Base-by-base conservation (phyloP, 106 monocot species). In the Apostasia ramifera region DNA sequence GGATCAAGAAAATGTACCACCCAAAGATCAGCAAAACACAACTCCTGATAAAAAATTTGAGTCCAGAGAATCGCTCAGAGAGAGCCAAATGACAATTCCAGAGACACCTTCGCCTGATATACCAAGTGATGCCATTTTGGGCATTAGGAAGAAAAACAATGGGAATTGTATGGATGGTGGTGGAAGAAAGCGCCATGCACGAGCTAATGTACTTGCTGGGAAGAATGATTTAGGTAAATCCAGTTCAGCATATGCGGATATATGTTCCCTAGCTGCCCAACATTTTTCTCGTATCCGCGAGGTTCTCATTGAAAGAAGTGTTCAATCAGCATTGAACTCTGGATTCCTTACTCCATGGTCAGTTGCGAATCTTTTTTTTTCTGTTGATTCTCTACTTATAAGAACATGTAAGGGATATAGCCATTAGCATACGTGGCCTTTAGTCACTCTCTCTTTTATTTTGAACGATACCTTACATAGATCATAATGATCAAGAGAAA, bases 41-140 rank as follows among this genome's bases (percentile, higher is more conserved):
- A 84, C 98, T 53, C 98, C 93, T 44, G 93, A 76, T 10, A 93
- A 77, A 70, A 71, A 51, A 77, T 70, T 60, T 39, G 91, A 97
- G 64, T 43, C 53, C 1, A 89, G 55, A 59, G 89, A 92, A 57
- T 80, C 56, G 26, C 86, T 83, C 41, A 83, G 73, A 53, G 98
- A 99, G 70, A 93, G 87, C 63, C 93, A 90, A 64, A 59, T 99
- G 81, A 99, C 98, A 46, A 81, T 99, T 53, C 98, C 98, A 2
- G 93, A 99, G 77, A 99, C 98, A 6, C 98, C 98, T 65, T 99
- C 98, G 2, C 98, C 98, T 50, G 98, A 99, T 81, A 75, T 73
- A 59, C 87, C 90, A 43, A 66, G 57, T 71, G 93, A 99, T 70
- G 67, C 50, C 13, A 8, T 61, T 47, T 73, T 73, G 67, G 86